A percentile compares a stretch with the other conserved stretches of the same genome.
Evolutionary conservation across 169 alveolate genomes (phyloP).

Genomic region (Plasmodium knowlesi): DNA sequence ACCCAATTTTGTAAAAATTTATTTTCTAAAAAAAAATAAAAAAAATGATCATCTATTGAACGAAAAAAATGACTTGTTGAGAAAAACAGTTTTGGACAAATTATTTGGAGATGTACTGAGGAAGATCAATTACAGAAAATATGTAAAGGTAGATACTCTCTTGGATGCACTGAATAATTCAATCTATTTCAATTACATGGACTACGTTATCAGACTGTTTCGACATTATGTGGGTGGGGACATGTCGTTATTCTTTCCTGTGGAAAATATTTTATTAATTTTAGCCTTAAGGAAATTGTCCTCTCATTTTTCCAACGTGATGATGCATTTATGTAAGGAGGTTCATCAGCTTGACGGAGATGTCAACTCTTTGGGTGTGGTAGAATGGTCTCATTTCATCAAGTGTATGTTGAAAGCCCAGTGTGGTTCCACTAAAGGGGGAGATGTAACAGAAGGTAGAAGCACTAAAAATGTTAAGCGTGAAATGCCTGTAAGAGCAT

Average conservation of each 20-base stretch:
- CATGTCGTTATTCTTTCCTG: slow-evolving; percentile 30
- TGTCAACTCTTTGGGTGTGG: slow-evolving; percentile 14
- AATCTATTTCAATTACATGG: not conserved
- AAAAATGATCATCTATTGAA: not conserved
- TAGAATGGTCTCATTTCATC: slow-evolving; percentile 42
- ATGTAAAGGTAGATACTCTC: slow-evolving; percentile 25
- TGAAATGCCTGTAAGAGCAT: not conserved
- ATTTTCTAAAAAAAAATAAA: slow-evolving; percentile 12
- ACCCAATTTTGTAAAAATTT: slow-evolving; percentile 61
- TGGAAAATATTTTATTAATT: slow-evolving; percentile 19
- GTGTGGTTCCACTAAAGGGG: not conserved
- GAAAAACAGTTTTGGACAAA: slow-evolving; percentile 2
- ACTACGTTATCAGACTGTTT: slow-evolving; percentile 19
- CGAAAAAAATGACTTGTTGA: not conserved
- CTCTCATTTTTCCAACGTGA: slow-evolving; percentile 19
- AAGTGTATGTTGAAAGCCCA: slow-evolving; percentile 46
- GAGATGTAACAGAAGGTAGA: not conserved
- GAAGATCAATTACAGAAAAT: slow-evolving; percentile 36
- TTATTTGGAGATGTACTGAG: slow-evolving; percentile 51
- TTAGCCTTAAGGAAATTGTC: slow-evolving; percentile 39
- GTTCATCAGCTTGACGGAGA: not conserved
- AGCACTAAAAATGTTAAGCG: not conserved
- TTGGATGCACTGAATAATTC: not conserved
- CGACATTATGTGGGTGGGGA: slow-evolving; percentile 3
- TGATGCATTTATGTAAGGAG: slow-evolving; percentile 21